Evolutionary conservation across 1,139 yeast species (phyloP).

Genomic region (Taphrina flavorubra): DNA sequence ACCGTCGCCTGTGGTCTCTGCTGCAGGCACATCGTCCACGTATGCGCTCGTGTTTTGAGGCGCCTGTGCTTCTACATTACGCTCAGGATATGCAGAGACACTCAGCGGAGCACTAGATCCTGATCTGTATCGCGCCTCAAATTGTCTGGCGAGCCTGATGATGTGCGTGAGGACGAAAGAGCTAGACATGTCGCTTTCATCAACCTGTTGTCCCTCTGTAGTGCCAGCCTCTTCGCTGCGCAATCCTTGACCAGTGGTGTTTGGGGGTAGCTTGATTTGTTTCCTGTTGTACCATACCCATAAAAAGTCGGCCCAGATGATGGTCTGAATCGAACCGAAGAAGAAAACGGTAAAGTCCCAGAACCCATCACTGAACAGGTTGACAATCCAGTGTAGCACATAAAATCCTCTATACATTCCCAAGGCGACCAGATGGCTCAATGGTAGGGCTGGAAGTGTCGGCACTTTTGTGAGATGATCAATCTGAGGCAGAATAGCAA

Average conservation of each 20-base stretch:
- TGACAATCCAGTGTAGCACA: conserved; percentile 92
- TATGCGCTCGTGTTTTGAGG: neutral
- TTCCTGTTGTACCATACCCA: conserved; percentile 60
- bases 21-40: neutral
- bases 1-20: neutral
- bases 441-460: conserved; percentile 84
- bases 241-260: conserved; percentile 10
- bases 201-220: conserved; percentile 22
- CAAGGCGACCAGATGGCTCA: conserved; percentile 90
- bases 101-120: conserved; percentile 22
- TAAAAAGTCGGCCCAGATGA: conserved; percentile 90
- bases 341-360: conserved; percentile 73
- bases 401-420: conserved; percentile 90
- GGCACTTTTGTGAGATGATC: conserved; percentile 89
- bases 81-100: conserved; percentile 37
- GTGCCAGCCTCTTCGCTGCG: conserved; percentile 24
- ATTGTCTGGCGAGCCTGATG: conserved; percentile 20
- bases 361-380: conserved; percentile 70
- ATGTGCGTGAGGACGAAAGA: conserved; percentile 35
- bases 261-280: conserved; percentile 33
- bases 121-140: conserved; percentile 14
- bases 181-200: conserved; percentile 33
- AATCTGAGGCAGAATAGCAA: conserved; percentile 90
- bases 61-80: neutral
- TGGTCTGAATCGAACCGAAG: conserved; percentile 85